phyloP scores from a whole-genome alignment of 306 rosid species.

The Luffa acutangula region DNA sequence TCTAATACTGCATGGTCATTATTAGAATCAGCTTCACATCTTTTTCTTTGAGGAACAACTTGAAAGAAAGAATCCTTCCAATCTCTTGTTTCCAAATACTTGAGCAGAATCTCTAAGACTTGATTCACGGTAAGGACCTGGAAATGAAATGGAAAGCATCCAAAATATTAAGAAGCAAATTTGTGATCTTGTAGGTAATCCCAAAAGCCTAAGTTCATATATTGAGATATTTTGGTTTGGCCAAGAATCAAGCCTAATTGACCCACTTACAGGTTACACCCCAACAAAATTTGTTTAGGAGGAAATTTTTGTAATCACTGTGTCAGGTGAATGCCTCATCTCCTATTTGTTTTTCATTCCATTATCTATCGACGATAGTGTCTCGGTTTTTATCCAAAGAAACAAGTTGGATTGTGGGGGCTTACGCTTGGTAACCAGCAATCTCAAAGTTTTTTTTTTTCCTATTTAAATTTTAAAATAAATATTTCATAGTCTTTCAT shows the following conservation, averaged over 20 bases:
- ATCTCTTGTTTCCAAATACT: constrained; percentile 66
- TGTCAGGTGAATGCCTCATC: background rate
- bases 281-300: background rate
- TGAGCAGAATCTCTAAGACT: constrained; percentile 55
- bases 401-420: background rate
- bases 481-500: no score
- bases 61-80: constrained; percentile 73
- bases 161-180: background rate
- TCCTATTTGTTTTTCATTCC: background rate
- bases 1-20: constrained; percentile 16
- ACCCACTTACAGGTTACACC: background rate
- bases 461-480: no score
- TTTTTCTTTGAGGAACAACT: constrained; percentile 82
- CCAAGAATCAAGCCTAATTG: background rate
- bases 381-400: background rate
- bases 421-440: background rate
- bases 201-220: background rate
- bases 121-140: constrained; percentile 97
- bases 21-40: constrained; percentile 39
- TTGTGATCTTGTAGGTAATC: background rate
- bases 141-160: constrained; percentile 11
- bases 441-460: no score
- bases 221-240: background rate
- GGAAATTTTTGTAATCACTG: background rate
- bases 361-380: background rate